Base-by-base conservation (phyloP, 139 green algal genomes). In the Asterochloris erici region DNA sequence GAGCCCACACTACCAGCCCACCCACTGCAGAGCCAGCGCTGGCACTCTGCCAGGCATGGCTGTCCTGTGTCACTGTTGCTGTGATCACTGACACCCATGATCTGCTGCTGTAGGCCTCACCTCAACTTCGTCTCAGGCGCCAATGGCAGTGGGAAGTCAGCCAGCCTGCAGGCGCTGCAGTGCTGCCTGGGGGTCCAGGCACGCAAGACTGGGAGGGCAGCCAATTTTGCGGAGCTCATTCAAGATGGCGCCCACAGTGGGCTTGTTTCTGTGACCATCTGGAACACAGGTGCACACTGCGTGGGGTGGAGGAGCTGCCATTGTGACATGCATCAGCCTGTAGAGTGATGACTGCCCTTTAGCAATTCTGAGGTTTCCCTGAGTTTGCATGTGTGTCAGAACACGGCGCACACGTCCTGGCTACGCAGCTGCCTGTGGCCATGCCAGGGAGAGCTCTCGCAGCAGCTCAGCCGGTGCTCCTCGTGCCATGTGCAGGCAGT, bases 131-230 rank as follows among this genome's bases (percentile, higher is more conserved):
- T 96, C 21, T 89, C 70, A 21, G 93, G 93, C 71, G 74, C 76
- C 23, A 96, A 96, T 77, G 93, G 93, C 13, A 94, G 87, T 70
- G 93, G 93, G 78, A 96, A 96, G 83, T 87, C 70, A 17, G 91
- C 93, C 1, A 84, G 93, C 2, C 83, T 96, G 73, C 88, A 93
- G 73, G 92, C 88, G 14, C 78, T 96, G 78, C 83, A 95, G 85
- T 60, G 86, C 24, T 95, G 91, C 84, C 82, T 96, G 77, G 94
- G 93, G 12, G 86, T 84, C 0, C 87, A 61, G 0, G 93, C 94
- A 9, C 76, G 77, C 0, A 77, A 90, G 14, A 96, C 91, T 17
- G 88, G 90, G 4, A 85, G 92, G 1, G 92, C 83, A 23, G 80
- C 27, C 24, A 74, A 77, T 38, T 60, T 85, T 14, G 24, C 38